Evolutionary conservation across 768 basidiomycete species (phyloP).

Genomic region (Chlorophyllum brunneum): DNA sequence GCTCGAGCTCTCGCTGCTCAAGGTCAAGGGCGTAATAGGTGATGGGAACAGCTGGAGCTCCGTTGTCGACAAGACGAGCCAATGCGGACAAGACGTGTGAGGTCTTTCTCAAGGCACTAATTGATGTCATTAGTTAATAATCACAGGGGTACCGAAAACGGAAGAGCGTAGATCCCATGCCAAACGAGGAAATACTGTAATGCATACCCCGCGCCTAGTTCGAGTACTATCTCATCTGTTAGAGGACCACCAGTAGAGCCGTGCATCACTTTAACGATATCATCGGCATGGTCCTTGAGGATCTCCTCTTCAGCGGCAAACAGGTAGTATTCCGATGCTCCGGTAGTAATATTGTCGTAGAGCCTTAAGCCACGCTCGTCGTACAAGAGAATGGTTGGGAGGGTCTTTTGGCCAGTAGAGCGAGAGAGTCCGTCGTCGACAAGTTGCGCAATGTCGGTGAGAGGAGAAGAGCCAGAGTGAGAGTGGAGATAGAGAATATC

Average conservation of each 20-base stretch:
- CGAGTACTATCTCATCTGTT: slow-evolving; percentile 62
- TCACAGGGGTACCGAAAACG: too few relatives aligned
- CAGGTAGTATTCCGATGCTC: slow-evolving; percentile 82
- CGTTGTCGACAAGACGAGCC: slow-evolving; percentile 44
- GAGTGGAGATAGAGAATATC: slow-evolving; percentile 51
- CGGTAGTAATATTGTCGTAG: slow-evolving; percentile 82
- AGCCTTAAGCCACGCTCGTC: slow-evolving; percentile 80
- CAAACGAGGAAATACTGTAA: too few relatives aligned
- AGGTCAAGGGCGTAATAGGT: slow-evolving; percentile 94
- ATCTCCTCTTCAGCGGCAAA: slow-evolving; percentile 88
- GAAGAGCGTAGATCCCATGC: too few relatives aligned
- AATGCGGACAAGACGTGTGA: slow-evolving; percentile 76
- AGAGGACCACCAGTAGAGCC: slow-evolving; percentile 28
- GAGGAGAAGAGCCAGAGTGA: slow-evolving; percentile 26
- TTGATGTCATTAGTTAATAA: slow-evolving; percentile 11
- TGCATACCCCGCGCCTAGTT: slow-evolving; percentile 25
- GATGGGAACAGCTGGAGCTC: slow-evolving; percentile 41
- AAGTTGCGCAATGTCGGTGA: slow-evolving; percentile 37
- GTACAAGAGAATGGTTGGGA: slow-evolving; percentile 86
- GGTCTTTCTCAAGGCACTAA: slow-evolving; percentile 83
- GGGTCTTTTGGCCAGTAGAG: slow-evolving; percentile 49
- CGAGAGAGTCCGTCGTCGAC: slow-evolving; percentile 54
- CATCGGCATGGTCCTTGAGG: slow-evolving; percentile 62
- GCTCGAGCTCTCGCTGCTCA: slow-evolving; percentile 79
- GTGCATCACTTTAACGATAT: slow-evolving; percentile 77